Evolutionary conservation across 176 grass and related monocot genomes (phyloP).

Genomic region (Melocanna baccifera): DNA sequence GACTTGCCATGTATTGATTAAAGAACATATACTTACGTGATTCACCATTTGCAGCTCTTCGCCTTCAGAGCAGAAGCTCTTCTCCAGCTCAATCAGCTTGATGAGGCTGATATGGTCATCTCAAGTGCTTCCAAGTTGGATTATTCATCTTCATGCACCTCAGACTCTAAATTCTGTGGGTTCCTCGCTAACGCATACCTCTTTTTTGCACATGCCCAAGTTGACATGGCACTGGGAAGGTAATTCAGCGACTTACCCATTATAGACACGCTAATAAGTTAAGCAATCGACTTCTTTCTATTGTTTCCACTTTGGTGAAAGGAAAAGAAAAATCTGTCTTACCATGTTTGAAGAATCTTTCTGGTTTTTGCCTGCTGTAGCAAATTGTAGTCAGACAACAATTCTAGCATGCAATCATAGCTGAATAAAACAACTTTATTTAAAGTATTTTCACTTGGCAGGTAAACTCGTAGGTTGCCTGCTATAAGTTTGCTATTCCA

Average conservation of each 20-base stretch:
- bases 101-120: slow-evolving; percentile 73
- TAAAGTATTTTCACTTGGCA: slow-evolving; percentile 28
- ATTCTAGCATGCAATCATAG: background rate
- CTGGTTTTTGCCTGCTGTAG: background rate
- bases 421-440: slow-evolving; percentile 12
- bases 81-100: slow-evolving; percentile 64
- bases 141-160: slow-evolving; percentile 50
- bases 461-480: background rate
- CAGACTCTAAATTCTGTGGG: slow-evolving; percentile 70
- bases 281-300: background rate
- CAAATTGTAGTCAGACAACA: slow-evolving; percentile 2
- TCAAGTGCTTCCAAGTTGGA: slow-evolving; percentile 83
- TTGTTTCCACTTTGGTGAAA: background rate
- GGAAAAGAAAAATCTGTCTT: background rate
- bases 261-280: slow-evolving; percentile 24
- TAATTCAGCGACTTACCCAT: slow-evolving; percentile 21
- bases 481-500: slow-evolving; percentile 9
- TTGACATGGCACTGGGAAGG: slow-evolving; percentile 93
- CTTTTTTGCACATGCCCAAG: slow-evolving; percentile 67
- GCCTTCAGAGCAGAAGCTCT: slow-evolving; percentile 78
- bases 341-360: background rate
- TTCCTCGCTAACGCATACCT: slow-evolving; percentile 71
- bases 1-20: background rate
- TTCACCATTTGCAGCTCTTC: slow-evolving; percentile 62
- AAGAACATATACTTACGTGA: slow-evolving; percentile 1